Percentiles rank a stretch among this genome's conserved stretches.
Conservation (phyloP, 805 yeast species). For the Isabelozyma pseudorhagii region DNA sequence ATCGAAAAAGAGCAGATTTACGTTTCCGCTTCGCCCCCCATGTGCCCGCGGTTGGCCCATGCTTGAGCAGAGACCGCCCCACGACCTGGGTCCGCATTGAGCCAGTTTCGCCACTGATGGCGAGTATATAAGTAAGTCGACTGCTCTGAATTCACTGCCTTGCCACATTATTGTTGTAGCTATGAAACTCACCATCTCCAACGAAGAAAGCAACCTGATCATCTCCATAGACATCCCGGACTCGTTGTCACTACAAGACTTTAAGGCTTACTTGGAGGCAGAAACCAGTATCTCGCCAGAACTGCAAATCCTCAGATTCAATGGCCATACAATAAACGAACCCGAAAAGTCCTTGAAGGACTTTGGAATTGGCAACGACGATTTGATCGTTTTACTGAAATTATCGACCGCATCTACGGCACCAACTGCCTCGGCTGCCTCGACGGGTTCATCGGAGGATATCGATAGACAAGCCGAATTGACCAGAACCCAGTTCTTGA, state of each 20-base stretch:
- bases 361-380: constrained; percentile 54
- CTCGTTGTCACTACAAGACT: constrained; percentile 62
- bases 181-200: constrained; percentile 25
- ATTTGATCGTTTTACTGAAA: constrained; percentile 46
- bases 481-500: constrained; percentile 46
- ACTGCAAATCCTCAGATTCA: constrained; percentile 47
- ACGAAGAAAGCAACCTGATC: constrained; percentile 20
- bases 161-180: not conserved
- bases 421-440: constrained; percentile 3
- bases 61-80: not conserved
- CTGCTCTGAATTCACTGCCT: not conserved
- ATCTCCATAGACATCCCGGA: constrained; percentile 60
- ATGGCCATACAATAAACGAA: constrained; percentile 38
- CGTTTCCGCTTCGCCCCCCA: too few species aligned
- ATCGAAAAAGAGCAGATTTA: too few species aligned
- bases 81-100: not conserved
- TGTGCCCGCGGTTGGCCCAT: too few species aligned
- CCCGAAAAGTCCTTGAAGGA: constrained; percentile 37
- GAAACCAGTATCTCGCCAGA: constrained; percentile 55
- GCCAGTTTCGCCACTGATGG: not conserved
- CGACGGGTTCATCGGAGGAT: constrained; percentile 1
- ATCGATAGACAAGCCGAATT: constrained; percentile 40
- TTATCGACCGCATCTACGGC: constrained; percentile 10
- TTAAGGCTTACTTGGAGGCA: constrained; percentile 68
- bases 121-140: not conserved